Percentiles rank a stretch among this genome's conserved stretches.
Conservation (phyloP, 805 yeast species). For the Saturnispora hagleri region DNA sequence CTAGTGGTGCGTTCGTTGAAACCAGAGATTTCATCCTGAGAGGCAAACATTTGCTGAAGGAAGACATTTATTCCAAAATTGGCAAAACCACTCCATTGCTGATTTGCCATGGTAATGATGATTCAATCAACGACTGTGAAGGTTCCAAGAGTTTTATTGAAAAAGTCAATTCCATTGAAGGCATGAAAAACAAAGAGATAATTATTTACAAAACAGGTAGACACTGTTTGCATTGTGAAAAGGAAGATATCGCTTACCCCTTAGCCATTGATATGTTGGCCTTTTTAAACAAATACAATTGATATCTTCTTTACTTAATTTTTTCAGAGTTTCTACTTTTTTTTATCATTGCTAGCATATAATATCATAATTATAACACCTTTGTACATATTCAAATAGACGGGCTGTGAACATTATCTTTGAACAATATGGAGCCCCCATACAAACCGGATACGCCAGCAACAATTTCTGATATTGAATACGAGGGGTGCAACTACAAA, state of each 20-base stretch:
- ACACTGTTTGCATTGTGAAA: constrained; percentile 41
- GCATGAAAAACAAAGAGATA: constrained; percentile 23
- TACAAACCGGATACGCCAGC: not conserved
- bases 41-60: constrained; percentile 43
- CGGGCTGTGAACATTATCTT: not conserved
- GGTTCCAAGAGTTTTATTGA: constrained; percentile 37
- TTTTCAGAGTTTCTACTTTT: not conserved
- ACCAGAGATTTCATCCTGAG: constrained; percentile 53
- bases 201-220: constrained; percentile 25
- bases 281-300: constrained; percentile 28
- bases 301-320: not conserved
- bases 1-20: constrained; percentile 48
- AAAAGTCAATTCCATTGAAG: constrained; percentile 19
- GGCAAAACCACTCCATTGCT: constrained; percentile 38
- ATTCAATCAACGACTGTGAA: constrained; percentile 46
- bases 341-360: not conserved
- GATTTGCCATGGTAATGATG: constrained; percentile 56
- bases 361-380: not conserved
- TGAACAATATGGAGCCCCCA: not conserved
- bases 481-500: not conserved
- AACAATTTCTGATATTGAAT: not conserved
- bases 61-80: constrained; percentile 29
- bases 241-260: constrained; percentile 30
- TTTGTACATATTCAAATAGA: not conserved
- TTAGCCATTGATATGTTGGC: constrained; percentile 30